These are phyloP conservation scores for Cymbidium sinense DNA, from an alignment of 106 monocot species.

Conservation along the genomic window DNA sequence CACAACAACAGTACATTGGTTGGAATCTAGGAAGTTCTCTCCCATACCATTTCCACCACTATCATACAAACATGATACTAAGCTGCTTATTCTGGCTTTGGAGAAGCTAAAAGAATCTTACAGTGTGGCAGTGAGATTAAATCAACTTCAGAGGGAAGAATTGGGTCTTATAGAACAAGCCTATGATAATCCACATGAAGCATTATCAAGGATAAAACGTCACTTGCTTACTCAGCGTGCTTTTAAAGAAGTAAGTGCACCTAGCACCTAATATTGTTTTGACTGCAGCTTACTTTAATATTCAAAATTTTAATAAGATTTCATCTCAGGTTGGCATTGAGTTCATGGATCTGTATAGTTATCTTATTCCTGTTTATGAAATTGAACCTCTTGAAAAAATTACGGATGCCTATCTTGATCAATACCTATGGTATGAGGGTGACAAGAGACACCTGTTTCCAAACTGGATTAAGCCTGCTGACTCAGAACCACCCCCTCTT, in stretches of 20 bases:
- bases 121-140: conserved; percentile 93
- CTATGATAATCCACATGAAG: conserved; percentile 99
- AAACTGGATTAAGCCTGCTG: conserved; percentile 99
- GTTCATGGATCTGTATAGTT: conserved; percentile 99
- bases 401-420: conserved; percentile 99
- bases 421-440: conserved; percentile 99
- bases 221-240: conserved; percentile 97
- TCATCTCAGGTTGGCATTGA: conserved; percentile 90
- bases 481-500: conserved; percentile 98
- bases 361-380: conserved; percentile 98
- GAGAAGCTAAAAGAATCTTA: conserved; percentile 97
- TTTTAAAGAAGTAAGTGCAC: conserved; percentile 79
- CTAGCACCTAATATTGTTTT: background rate
- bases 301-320: background rate
- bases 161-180: conserved; percentile 98
- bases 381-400: conserved; percentile 99
- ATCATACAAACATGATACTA: conserved; percentile 99
- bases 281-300: background rate
- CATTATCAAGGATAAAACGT: conserved; percentile 94
- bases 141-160: conserved; percentile 94
- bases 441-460: conserved; percentile 98
- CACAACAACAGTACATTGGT: conserved; percentile 97
- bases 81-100: conserved; percentile 94
- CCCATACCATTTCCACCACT: conserved; percentile 98
- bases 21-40: conserved; percentile 98